phyloP scores from a whole-genome alignment of 768 basidiomycete genomes.

The Lanmaoa pseudosensibilis region DNA sequence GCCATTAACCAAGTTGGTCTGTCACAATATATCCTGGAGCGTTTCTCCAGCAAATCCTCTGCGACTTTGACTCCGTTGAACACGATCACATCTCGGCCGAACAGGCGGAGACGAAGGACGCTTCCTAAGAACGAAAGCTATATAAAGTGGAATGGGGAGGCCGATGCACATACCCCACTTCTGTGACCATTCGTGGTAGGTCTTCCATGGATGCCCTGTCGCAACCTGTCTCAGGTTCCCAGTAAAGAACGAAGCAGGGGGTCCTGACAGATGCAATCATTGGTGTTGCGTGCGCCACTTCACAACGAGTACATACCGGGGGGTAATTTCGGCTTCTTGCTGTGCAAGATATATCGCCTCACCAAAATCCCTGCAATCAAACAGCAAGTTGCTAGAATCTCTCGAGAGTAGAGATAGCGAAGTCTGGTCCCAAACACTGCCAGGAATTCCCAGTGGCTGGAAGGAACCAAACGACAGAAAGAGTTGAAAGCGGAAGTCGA shows the following conservation, averaged over 20 bases:
- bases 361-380: background rate
- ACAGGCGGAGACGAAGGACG: slow-evolving; percentile 46
- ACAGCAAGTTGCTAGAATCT: background rate
- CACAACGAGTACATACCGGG: background rate
- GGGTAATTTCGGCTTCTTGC: background rate
- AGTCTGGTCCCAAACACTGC: no score
- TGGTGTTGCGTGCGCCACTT: background rate
- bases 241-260: slow-evolving; percentile 1
- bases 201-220: slow-evolving; percentile 5
- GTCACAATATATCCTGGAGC: slow-evolving; percentile 48
- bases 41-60: slow-evolving; percentile 44
- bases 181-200: slow-evolving; percentile 3
- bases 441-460: no score
- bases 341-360: background rate
- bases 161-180: slow-evolving; percentile 22
- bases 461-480: no score
- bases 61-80: slow-evolving; percentile 44
- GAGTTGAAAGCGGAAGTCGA: no score
- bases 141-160: background rate
- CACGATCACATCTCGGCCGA: slow-evolving; percentile 43
- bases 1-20: slow-evolving; percentile 49
- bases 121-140: slow-evolving; percentile 11
- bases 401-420: no score
- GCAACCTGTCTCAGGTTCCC: background rate
- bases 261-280: background rate